phyloP scores from a whole-genome alignment of 1,284 basidiomycete species.

The Inonotus hispidus region DNA sequence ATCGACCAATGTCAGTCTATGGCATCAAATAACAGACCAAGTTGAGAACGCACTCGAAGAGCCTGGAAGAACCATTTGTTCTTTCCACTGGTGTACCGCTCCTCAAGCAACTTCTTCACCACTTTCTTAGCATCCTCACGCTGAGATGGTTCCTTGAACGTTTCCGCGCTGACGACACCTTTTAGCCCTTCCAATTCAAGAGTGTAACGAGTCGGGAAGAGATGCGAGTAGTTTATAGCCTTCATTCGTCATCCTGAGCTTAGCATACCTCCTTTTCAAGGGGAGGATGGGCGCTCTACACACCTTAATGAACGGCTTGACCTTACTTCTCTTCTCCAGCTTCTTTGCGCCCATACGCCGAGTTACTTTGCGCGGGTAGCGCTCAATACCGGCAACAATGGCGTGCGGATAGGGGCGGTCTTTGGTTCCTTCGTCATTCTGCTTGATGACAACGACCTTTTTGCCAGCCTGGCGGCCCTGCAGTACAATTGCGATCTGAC shows the following conservation, averaged over 20 bases:
- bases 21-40: background rate
- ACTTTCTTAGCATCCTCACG: constrained; percentile 92
- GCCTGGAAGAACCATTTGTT: constrained; percentile 94
- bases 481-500: constrained; percentile 88
- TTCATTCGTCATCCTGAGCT: constrained; percentile 27
- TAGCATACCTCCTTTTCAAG: background rate
- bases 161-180: constrained; percentile 75
- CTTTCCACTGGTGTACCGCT: constrained; percentile 85
- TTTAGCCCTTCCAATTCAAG: constrained; percentile 92
- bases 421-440: constrained; percentile 83
- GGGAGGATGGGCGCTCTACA: constrained; percentile 24
- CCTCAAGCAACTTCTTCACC: constrained; percentile 93
- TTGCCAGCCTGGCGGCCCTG: constrained; percentile 94
- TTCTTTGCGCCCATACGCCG: constrained; percentile 96
- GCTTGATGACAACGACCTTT: constrained; percentile 89
- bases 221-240: constrained; percentile 93
- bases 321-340: constrained; percentile 83
- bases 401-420: constrained; percentile 93
- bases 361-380: constrained; percentile 94
- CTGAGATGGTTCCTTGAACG: constrained; percentile 93
- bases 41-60: constrained; percentile 54
- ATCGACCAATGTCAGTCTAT: background rate
- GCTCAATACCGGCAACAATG: constrained; percentile 92
- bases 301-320: constrained; percentile 99
- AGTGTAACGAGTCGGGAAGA: constrained; percentile 96